Evolutionary conservation across 345 rosid genomes (phyloP), one percentile per base, ranked within the genome.

Genomic region (Brassica napus): DNA sequence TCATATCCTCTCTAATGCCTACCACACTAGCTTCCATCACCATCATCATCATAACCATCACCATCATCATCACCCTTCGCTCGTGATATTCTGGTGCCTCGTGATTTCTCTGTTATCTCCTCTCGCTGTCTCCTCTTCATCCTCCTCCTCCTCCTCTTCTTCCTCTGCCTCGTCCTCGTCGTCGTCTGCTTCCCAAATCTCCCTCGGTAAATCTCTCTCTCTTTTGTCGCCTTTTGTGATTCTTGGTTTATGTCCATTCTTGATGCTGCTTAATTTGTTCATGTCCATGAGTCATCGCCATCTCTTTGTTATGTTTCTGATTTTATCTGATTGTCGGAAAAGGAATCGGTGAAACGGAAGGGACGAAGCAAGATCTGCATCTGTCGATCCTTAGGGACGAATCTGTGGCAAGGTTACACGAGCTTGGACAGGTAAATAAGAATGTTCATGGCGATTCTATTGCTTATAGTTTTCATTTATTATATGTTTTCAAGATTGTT

Each of bases 391-490:
- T 95, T 49, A 86, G 91, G 60, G 97, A 91, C 34, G 97, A 93
- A 77, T 82, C 97, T 3, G 91, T 89, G 4, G 80, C 93, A n/a
- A 88, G 97, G 59, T 92, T 93, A 47, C 30, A 85, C 78, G 82
- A 90, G 52, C 97, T 95, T 71, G 98, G 91, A 65, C 81, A 90
- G 99, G 99, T 91, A 59, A 24, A 42, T 14, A 37, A 67, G 1
- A 28, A 4, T 5, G 15, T 42, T 73, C 30, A 42, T 15, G 54
- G 35, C 6, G 57, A 23, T 64, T 68, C n/a, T 3, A 4, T 61
- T 16, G 68, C 80, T 68, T 74, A 28, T 28, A 28, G 72, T 11
- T 30, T 76, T 81, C 68, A 18, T 75, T 34, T 65, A 37, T 71
- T 18, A 9, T n/a, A 28, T 37, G 68, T 59, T 70, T 69, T 42